These are phyloP conservation scores for Buxus sempervirens DNA, from an alignment of 164 flowering plant genomes.

Conservation along the genomic window DNA sequence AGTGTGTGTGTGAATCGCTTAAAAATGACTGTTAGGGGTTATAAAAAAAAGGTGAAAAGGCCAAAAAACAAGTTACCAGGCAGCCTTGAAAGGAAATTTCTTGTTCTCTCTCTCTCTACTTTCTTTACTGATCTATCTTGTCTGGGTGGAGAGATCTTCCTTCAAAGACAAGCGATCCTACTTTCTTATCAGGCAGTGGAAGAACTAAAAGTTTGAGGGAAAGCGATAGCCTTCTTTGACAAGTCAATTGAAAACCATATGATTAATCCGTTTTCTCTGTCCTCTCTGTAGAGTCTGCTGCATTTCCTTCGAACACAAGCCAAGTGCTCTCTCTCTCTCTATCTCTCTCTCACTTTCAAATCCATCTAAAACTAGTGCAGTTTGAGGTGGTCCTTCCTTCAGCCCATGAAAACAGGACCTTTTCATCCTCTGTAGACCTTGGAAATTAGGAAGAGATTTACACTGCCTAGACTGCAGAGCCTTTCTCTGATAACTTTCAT, in stretches of 20 bases:
- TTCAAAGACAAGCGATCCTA: conserved; percentile 30
- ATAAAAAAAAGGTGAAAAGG: background rate
- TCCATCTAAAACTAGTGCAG: background rate
- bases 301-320: conserved; percentile 9
- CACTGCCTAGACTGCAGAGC: conserved; percentile 5
- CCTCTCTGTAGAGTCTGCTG: background rate
- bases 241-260: conserved; percentile 11
- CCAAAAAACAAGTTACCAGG: background rate
- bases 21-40: background rate
- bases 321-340: background rate
- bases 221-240: no score
- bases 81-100: no score
- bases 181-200: conserved; percentile 21
- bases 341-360: no score
- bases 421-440: conserved; percentile 3
- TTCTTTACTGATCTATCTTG: background rate
- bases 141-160: conserved; percentile 20
- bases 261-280: conserved; percentile 1
- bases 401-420: background rate
- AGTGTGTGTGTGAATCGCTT: conserved; percentile 10
- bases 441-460: conserved; percentile 7
- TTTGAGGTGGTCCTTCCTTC: background rate
- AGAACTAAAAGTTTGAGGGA: no score
- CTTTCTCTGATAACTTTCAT: no score
- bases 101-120: conserved; percentile 5